These are phyloP conservation scores for Pseudogymnoascus sp. DNA, from an alignment of 2,329 filamentous ascomycete species.

Conservation along the genomic window DNA sequence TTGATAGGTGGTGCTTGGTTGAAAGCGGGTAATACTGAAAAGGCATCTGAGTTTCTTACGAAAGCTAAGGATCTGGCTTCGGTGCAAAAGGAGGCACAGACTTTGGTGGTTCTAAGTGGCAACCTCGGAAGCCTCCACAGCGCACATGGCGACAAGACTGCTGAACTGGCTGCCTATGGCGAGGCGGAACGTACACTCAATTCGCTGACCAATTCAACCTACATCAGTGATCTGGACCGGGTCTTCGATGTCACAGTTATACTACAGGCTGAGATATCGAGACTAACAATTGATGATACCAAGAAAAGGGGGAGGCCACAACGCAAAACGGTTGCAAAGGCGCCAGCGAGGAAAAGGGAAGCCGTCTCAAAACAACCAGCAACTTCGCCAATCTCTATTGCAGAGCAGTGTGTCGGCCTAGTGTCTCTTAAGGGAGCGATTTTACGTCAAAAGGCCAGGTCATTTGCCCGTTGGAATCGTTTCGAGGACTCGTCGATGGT, in stretches of 20 bases:
- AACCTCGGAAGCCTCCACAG: constrained; percentile 50
- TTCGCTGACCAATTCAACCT: constrained; percentile 37
- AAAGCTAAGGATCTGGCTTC: constrained; percentile 49
- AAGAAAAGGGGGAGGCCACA: constrained; percentile 25
- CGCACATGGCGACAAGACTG: constrained; percentile 40
- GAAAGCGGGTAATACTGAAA: constrained; percentile 52
- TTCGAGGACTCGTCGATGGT: constrained; percentile 53
- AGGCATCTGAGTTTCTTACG: constrained; percentile 50
- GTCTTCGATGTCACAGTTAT: constrained; percentile 18
- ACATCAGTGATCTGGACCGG: constrained; percentile 23
- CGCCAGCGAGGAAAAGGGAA: constrained; percentile 19
- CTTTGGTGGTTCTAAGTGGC: constrained; percentile 45
- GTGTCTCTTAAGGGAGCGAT: constrained; percentile 43
- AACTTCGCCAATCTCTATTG: constrained; percentile 19
- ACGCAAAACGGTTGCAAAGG: constrained; percentile 29
- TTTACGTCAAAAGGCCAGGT: constrained; percentile 44
- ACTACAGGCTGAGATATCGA: constrained; percentile 23
- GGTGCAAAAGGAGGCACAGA: constrained; percentile 39
- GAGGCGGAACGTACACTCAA: constrained; percentile 41
- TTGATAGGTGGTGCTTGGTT: constrained; percentile 52
- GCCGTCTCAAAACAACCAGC: constrained; percentile 21
- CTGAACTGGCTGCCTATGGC: constrained; percentile 44
- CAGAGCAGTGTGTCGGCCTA: constrained; percentile 31
- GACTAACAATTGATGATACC: constrained; percentile 29
- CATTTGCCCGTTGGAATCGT: constrained; percentile 33